Evolutionary conservation across 2,329 filamentous ascomycete species (phyloP).

Genomic region (Fusarium sororula): DNA sequence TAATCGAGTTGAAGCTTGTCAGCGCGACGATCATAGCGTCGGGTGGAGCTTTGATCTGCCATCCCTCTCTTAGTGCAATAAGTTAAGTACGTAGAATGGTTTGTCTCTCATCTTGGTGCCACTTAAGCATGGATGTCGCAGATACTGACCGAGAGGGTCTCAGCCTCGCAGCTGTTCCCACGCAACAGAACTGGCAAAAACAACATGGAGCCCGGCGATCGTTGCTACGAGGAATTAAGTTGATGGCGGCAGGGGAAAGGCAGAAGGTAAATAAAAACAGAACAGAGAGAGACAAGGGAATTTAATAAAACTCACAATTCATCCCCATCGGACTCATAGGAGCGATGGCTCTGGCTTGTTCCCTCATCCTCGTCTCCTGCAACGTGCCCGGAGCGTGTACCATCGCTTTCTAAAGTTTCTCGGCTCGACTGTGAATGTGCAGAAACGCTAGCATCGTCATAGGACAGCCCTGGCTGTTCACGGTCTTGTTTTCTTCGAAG

Average conservation of each 20-base stretch:
- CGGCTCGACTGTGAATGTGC: constrained; percentile 50
- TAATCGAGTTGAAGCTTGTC: constrained; percentile 7
- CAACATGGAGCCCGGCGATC: background rate
- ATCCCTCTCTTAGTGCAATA: constrained; percentile 13
- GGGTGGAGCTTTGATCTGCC: constrained; percentile 17
- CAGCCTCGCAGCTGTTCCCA: constrained; percentile 28
- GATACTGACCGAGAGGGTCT: constrained; percentile 13
- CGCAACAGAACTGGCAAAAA: constrained; percentile 14
- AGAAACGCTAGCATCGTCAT: constrained; percentile 44
- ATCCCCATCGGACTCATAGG: constrained; percentile 47
- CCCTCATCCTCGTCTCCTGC: constrained; percentile 47
- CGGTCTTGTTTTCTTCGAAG: constrained; percentile 58
- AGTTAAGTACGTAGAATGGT: background rate
- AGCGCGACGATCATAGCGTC: background rate
- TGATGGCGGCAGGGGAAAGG: background rate
- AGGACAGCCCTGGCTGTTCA: constrained; percentile 44
- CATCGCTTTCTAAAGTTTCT: constrained; percentile 51
- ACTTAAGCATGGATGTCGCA: constrained; percentile 31
- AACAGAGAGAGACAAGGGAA: constrained; percentile 19
- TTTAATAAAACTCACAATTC: constrained; percentile 41
- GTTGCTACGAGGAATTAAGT: background rate
- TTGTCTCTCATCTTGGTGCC: constrained; percentile 23
- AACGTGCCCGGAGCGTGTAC: constrained; percentile 41
- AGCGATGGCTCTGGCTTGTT: constrained; percentile 48
- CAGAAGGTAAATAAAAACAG: background rate